Evolutionary conservation across 495 filamentous ascomycete species (phyloP).

Genomic region (Tuber aestivum): DNA sequence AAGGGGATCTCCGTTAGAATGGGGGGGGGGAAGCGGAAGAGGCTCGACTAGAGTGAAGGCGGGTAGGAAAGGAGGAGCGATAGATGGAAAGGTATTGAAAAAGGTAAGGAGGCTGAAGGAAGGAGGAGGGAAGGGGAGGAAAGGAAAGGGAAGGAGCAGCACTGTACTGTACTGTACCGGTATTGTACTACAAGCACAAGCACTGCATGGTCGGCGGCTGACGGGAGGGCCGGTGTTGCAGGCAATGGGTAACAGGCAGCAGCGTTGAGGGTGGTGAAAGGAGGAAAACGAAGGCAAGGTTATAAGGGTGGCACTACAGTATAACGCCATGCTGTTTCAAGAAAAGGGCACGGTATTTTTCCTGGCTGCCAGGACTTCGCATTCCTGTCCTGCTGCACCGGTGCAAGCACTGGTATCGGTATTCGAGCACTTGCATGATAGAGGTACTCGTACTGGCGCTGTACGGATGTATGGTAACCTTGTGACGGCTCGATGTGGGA

Average conservation of each 20-base stretch:
- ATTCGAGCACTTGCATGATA: no score
- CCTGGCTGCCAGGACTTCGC: neutral
- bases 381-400: no score
- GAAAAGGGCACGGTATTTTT: neutral
- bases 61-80: slow-evolving; percentile 4
- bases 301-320: slow-evolving; percentile 3
- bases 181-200: no score
- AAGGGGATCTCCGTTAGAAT: neutral
- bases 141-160: neutral
- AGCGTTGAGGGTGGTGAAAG: neutral
- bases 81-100: neutral
- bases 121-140: neutral
- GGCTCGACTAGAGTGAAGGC: slow-evolving; percentile 1
- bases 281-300: slow-evolving; percentile 4
- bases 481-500: neutral
- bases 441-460: no score
- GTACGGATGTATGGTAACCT: no score
- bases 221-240: neutral
- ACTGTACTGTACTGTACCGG: no score
- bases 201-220: no score
- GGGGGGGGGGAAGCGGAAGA: neutral
- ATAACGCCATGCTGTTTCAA: neutral
- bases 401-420: no score
- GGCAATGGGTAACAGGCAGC: neutral
- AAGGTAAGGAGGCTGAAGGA: slow-evolving; percentile 13